Conservation (phyloP, 768 basidiomycete genomes). For the Suillus variegatus region DNA sequence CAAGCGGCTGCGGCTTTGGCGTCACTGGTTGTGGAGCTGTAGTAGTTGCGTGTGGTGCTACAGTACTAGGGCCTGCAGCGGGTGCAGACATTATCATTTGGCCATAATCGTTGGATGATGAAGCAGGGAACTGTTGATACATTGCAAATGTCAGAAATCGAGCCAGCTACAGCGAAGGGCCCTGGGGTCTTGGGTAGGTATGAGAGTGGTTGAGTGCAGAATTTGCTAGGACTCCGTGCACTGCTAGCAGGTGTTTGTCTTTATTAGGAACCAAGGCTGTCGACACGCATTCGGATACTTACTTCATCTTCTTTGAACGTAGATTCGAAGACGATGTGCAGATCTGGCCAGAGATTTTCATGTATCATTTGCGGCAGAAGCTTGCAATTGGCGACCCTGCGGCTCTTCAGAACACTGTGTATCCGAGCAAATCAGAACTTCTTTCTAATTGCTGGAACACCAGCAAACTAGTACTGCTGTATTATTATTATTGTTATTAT, state of each 20-base stretch:
- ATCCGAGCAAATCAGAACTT: no score
- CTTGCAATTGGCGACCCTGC: no score
- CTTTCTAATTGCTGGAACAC: neutral
- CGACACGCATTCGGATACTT: conserved; percentile 2
- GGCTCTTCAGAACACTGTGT: no score
- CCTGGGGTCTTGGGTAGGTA: conserved; percentile 28
- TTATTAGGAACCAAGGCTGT: conserved; percentile 32
- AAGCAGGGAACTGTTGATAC: conserved; percentile 37
- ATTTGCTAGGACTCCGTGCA: conserved; percentile 27
- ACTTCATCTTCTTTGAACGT: neutral
- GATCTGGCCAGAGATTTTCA: neutral
- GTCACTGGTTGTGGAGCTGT: conserved; percentile 18
- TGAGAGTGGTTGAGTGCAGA: conserved; percentile 9
- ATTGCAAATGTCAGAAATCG: conserved; percentile 30
- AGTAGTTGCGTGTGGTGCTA: conserved; percentile 31
- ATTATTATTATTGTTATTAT: no score
- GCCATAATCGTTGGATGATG: conserved; percentile 35
- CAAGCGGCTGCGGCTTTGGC: conserved; percentile 47
- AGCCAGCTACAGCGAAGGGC: conserved; percentile 22
- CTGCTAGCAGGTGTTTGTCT: conserved; percentile 24
- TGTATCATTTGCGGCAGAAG: neutral
- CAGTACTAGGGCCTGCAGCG: conserved; percentile 34
- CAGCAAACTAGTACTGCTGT: neutral
- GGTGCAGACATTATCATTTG: conserved; percentile 33
- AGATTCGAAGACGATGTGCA: neutral